Evolutionary conservation across 495 filamentous ascomycete species (phyloP).

Genomic region (Xylaria longipes): DNA sequence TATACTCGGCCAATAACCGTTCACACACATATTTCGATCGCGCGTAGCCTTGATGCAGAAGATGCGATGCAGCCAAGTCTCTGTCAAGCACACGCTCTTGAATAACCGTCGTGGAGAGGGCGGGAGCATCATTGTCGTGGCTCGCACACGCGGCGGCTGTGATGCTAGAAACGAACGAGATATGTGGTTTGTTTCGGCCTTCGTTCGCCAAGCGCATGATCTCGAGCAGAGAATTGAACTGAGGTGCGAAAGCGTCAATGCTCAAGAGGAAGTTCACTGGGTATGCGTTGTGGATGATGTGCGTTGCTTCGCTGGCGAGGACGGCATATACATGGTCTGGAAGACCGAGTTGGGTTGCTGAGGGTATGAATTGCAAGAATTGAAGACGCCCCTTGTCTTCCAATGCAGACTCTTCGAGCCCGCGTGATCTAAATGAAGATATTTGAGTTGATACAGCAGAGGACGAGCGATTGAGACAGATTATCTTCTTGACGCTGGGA

Average conservation of each 20-base stretch:
- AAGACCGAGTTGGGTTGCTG: slow-evolving; percentile 34
- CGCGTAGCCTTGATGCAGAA: slow-evolving; percentile 34
- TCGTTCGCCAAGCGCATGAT: slow-evolving; percentile 35
- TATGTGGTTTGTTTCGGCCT: slow-evolving; percentile 20
- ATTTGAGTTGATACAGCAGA: not conserved
- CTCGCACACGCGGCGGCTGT: slow-evolving; percentile 16
- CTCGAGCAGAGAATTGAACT: slow-evolving; percentile 32
- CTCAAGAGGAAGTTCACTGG: slow-evolving; percentile 45
- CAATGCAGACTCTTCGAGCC: not conserved
- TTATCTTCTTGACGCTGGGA: not conserved
- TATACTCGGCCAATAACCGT: slow-evolving; percentile 29
- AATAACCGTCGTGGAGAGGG: too few relatives aligned
- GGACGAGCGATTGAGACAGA: slow-evolving; percentile 6
- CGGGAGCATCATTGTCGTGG: not conserved
- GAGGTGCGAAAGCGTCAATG: slow-evolving; percentile 37
- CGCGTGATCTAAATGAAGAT: not conserved
- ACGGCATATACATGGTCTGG: slow-evolving; percentile 26
- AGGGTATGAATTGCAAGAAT: slow-evolving; percentile 26
- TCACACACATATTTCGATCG: slow-evolving; percentile 33
- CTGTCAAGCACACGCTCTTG: slow-evolving; percentile 25
- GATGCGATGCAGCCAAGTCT: slow-evolving; percentile 8
- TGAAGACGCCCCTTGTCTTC: not conserved
- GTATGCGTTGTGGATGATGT: slow-evolving; percentile 44
- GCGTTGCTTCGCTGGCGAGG: slow-evolving; percentile 24
- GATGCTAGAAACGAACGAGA: slow-evolving; percentile 38